A percentile compares a stretch with the other conserved stretches of the same genome.
phyloP scores from a whole-genome alignment of 768 basidiomycete genomes.

The Leccinum olivaceopallidum region DNA sequence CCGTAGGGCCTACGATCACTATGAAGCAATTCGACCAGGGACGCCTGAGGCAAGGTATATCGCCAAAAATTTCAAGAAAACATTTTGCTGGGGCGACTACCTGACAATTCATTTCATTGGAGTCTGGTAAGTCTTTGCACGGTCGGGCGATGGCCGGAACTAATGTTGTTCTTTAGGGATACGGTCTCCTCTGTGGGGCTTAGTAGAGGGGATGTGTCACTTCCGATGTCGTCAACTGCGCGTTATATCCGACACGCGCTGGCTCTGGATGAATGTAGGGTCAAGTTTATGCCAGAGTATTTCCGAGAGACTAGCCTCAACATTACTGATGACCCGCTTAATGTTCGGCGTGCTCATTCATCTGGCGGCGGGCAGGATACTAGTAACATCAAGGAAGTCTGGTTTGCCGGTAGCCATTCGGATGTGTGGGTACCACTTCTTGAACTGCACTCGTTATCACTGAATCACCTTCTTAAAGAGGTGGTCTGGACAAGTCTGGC shows the following conservation, averaged over 20 bases:
- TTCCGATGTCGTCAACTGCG: conserved; percentile 56
- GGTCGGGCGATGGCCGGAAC: neutral
- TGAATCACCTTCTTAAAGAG: neutral
- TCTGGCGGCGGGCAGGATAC: neutral
- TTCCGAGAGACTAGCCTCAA: conserved; percentile 23
- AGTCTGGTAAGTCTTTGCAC: conserved; percentile 39
- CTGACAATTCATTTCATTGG: conserved; percentile 38
- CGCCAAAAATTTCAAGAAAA: neutral
- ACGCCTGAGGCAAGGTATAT: neutral
- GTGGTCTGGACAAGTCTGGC: conserved; percentile 14
- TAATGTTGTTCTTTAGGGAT: conserved; percentile 38
- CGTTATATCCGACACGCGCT: neutral
- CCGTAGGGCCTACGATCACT: neutral
- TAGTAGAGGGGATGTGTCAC: conserved; percentile 39
- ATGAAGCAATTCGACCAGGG: neutral
- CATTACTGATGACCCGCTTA: conserved; percentile 5
- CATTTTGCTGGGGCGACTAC: neutral
- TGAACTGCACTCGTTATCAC: neutral
- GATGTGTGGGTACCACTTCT: conserved; percentile 24
- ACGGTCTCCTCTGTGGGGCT: conserved; percentile 63
- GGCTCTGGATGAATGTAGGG: neutral
- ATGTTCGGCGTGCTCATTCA: neutral
- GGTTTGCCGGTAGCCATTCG: neutral
- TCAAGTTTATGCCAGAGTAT: neutral
- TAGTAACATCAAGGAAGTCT: conserved; percentile 34